Conservation (phyloP, 2,329 filamentous ascomycete genomes). For the Alternaria triticina region DNA sequence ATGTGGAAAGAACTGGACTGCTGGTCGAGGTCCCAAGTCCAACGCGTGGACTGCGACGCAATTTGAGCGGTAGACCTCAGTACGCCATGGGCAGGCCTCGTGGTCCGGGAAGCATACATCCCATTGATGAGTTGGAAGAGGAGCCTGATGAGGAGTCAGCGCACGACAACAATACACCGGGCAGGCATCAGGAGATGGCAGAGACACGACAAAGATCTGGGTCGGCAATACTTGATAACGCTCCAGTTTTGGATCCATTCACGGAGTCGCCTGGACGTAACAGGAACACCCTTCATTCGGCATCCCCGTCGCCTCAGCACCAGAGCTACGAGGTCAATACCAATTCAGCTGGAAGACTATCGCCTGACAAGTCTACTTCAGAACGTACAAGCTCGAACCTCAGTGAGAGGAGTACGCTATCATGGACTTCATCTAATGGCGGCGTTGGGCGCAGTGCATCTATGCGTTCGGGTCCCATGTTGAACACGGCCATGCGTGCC, state of each 20-base stretch:
- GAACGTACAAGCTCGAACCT: conserved; percentile 63
- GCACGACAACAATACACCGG: conserved; percentile 23
- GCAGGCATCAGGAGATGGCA: conserved; percentile 31
- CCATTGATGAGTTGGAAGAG: conserved; percentile 68
- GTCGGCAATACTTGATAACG: conserved; percentile 35
- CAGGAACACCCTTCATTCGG: conserved; percentile 33
- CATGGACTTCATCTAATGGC: conserved; percentile 49
- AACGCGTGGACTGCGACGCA: conserved; percentile 55
- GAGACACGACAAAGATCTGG: conserved; percentile 24
- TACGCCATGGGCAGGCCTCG: conserved; percentile 59
- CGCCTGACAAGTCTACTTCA: conserved; percentile 55
- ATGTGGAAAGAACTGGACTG: conserved; percentile 55
- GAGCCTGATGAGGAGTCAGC: conserved; percentile 45
- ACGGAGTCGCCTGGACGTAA: conserved; percentile 44
- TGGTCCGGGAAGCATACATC: conserved; percentile 63
- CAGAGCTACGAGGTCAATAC: conserved; percentile 13
- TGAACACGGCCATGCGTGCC: conserved; percentile 34
- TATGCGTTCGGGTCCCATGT: conserved; percentile 51
- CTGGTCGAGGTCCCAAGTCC: conserved; percentile 57
- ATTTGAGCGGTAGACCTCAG: conserved; percentile 43
- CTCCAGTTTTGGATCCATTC: conserved; percentile 51
- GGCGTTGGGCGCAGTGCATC: conserved; percentile 55
- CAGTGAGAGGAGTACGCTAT: conserved; percentile 59
- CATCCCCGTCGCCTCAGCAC: conserved; percentile 26
- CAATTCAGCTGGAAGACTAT: conserved; percentile 46